Evolutionary conservation across 345 rosid species (phyloP).

Genomic region (Murraya paniculata): DNA sequence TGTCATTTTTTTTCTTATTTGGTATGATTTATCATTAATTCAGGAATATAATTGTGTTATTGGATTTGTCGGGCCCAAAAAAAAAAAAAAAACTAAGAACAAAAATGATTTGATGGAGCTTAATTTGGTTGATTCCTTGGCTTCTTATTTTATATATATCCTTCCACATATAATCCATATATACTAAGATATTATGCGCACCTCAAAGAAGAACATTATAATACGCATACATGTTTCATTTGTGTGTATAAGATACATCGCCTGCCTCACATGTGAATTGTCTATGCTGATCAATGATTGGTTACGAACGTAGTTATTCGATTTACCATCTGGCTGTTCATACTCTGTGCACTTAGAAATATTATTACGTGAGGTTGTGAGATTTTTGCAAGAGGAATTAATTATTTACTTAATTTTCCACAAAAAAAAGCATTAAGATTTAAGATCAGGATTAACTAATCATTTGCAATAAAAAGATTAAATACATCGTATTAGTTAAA

Average conservation of each 20-base stretch:
- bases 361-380: not conserved
- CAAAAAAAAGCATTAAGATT: no score
- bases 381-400: not conserved
- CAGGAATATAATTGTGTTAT: not conserved
- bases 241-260: no score
- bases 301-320: not conserved
- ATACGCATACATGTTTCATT: no score
- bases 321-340: not conserved
- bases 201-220: no score
- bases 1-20: not conserved
- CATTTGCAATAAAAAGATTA: not conserved
- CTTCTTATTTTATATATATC: no score
- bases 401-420: not conserved
- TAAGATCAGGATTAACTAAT: no score
- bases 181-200: no score
- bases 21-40: not conserved
- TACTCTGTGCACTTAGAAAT: not conserved
- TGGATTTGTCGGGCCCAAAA: not conserved
- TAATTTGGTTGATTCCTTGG: not conserved
- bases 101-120: no score
- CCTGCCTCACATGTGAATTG: not conserved
- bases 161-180: not conserved
- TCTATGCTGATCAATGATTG: not conserved
- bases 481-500: not conserved
- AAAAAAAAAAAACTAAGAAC: not conserved